Evolutionary conservation across 2,329 filamentous ascomycete genomes (phyloP).

Genomic region (Apiospora saccharicola): DNA sequence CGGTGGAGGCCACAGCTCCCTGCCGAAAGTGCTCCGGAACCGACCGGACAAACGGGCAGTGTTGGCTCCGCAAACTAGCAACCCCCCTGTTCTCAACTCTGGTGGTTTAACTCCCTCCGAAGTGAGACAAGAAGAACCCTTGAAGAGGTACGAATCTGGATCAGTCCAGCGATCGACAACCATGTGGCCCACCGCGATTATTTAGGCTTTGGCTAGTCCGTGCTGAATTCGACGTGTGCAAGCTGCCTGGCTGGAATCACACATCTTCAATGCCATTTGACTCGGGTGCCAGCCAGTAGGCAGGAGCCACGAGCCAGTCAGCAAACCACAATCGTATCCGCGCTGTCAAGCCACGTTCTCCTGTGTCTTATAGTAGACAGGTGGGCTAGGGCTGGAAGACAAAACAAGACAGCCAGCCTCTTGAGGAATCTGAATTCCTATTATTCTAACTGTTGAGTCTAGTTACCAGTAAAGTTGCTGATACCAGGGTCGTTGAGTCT

Average conservation of each 20-base stretch:
- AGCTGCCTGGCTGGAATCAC: constrained; percentile 24
- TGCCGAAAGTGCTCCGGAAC: constrained; percentile 13
- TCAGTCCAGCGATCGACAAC: constrained; percentile 30
- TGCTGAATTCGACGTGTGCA: constrained; percentile 26
- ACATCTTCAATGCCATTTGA: constrained; percentile 32
- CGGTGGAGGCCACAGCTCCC: constrained; percentile 18
- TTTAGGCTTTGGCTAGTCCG: constrained; percentile 21
- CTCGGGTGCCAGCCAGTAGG: constrained; percentile 36
- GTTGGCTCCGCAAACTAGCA: constrained; percentile 6
- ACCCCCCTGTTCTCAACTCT: background rate
- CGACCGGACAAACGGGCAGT: constrained; percentile 19
- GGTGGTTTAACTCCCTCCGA: constrained; percentile 5
- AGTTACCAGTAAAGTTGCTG: background rate
- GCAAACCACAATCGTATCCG: constrained; percentile 26
- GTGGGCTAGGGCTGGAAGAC: background rate
- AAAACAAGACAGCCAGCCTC: background rate
- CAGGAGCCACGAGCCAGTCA: constrained; percentile 38
- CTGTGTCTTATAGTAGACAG: background rate
- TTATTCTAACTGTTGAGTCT: background rate
- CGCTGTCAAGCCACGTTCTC: constrained; percentile 20
- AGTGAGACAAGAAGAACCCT: constrained; percentile 11
- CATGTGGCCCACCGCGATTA: constrained; percentile 36
- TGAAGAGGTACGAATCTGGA: constrained; percentile 21
- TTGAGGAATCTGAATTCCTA: background rate
- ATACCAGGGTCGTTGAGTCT: background rate